These are phyloP conservation scores for Saturnispora dispora DNA, from an alignment of 805 yeast species.

Conservation along the genomic window DNA sequence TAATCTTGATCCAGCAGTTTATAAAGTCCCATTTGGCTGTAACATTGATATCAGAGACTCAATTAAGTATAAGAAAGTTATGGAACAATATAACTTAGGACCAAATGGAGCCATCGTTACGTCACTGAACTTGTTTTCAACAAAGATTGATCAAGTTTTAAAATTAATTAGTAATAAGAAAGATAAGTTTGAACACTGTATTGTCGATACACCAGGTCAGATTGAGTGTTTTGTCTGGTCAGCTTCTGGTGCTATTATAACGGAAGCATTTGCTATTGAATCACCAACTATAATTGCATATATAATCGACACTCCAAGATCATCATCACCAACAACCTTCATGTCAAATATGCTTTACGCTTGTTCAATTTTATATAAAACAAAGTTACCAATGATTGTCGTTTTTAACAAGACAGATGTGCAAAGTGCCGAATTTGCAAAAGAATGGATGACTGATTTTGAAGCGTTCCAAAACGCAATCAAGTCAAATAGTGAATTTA, in stretches of 20 bases:
- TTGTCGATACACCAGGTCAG: constrained; percentile 97
- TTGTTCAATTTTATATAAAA: constrained; percentile 91
- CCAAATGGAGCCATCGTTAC: constrained; percentile 99
- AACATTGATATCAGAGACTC: constrained; percentile 96
- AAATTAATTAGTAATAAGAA: constrained; percentile 68
- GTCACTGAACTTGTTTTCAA: constrained; percentile 80
- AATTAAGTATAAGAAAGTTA: constrained; percentile 88
- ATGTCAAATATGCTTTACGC: constrained; percentile 98
- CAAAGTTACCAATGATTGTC: constrained; percentile 91
- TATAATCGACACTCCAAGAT: constrained; percentile 93
- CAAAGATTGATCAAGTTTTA: constrained; percentile 94
- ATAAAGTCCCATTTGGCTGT: constrained; percentile 86
- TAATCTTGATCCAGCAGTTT: constrained; percentile 93
- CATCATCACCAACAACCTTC: constrained; percentile 89
- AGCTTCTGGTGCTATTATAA: constrained; percentile 92
- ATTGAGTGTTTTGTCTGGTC: constrained; percentile 98
- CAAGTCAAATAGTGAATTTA: constrained; percentile 31
- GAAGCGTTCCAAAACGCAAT: constrained; percentile 82
- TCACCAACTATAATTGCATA: constrained; percentile 95
- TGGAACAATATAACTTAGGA: constrained; percentile 91
- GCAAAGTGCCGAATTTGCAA: constrained; percentile 74
- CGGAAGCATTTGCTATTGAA: constrained; percentile 92
- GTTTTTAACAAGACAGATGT: constrained; percentile 96
- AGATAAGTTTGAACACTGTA: constrained; percentile 52
- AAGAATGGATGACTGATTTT: constrained; percentile 96